Base-by-base conservation (phyloP, 345 rosid genomes). In the Brassica napus region DNA sequence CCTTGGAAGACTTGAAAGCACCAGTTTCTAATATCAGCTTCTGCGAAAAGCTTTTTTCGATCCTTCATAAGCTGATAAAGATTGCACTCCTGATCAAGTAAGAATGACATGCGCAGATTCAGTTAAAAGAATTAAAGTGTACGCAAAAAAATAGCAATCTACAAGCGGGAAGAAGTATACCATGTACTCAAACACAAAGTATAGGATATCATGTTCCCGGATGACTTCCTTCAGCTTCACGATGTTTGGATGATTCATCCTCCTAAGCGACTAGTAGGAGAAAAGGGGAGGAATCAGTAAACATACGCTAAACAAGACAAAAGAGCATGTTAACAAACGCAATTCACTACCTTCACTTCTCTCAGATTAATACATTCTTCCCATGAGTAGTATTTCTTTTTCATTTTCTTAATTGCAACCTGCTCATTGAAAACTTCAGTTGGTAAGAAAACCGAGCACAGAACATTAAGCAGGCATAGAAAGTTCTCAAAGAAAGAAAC, bases 401-500 rank as follows among this genome's bases (percentile, higher is more conserved):
- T 95, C 99, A 95, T 91, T 86, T 87, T 93, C 83, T 95, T 95
- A 64, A 95, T 86, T 24, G 99, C 99, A 83, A 95, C 99, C 99
- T 95, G 82, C 57, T 34, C 74, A 65, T 0, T 34, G 58, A 60
- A 71, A 47, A 57, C 35, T 23, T 76, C 26, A 23, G 11, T 47
- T 23, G 26, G 47, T 66, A 58, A 42, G 23, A 55, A 64, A 76
- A 7, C 8, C 21, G 71, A 57, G 35, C 42, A 31, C 55, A 81
- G 11, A 24, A n/a, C 15, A 74, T 68, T 32, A 26, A 12, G 37
- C 47, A 57, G 9, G 49, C 21, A 58, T 3, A 15, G 9, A 76
- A 24, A 71, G 52, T 34, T 59, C 35, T 32, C 18, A 59, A 49
- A 71, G 73, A 65, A 59, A 65, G 32, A 0, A 72, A 86, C 97